A percentile compares a stretch with the other conserved stretches of the same genome.
Conservation (phyloP, 2,329 filamentous ascomycete species). For the Fusarium nurragi region DNA sequence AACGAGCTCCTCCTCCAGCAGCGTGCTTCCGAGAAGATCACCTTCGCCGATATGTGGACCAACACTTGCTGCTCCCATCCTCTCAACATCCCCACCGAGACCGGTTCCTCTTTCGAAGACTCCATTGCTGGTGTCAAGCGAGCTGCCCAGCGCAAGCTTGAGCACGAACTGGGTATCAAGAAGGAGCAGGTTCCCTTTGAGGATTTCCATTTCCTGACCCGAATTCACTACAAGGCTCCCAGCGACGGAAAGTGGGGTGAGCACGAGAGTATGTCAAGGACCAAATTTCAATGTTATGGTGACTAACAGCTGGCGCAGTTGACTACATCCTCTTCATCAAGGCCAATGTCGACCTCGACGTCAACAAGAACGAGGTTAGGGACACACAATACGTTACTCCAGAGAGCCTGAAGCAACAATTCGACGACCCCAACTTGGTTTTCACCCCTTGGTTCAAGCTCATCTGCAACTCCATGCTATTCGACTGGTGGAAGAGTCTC, state of each 20-base stretch:
- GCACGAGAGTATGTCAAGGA: slow-evolving; percentile 83
- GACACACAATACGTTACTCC: slow-evolving; percentile 85
- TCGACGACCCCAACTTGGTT: slow-evolving; percentile 79
- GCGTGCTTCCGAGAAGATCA: slow-evolving; percentile 96
- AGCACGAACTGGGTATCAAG: slow-evolving; percentile 95
- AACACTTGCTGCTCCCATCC: slow-evolving; percentile 99
- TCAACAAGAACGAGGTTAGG: slow-evolving; percentile 89
- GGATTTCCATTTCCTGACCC: slow-evolving; percentile 90
- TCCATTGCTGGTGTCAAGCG: slow-evolving; percentile 88
- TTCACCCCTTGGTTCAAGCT: slow-evolving; percentile 99
- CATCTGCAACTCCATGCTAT: slow-evolving; percentile 97
- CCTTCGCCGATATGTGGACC: slow-evolving; percentile 99
- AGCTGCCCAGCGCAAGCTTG: slow-evolving; percentile 90
- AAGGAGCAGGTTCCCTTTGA: slow-evolving; percentile 88
- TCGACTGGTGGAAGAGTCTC: slow-evolving; percentile 94
- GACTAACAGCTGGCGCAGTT: slow-evolving; percentile 62
- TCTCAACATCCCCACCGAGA: slow-evolving; percentile 89
- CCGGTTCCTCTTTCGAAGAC: slow-evolving; percentile 80
- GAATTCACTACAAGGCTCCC: slow-evolving; percentile 98
- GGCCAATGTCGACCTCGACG: slow-evolving; percentile 83
- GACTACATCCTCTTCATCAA: slow-evolving; percentile 99
- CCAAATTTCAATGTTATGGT: not conserved
- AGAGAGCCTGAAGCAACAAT: slow-evolving; percentile 84
- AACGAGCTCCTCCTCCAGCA: slow-evolving; percentile 95
- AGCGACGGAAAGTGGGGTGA: slow-evolving; percentile 99